Conservation (phyloP, 805 yeast genomes). For the Pichia nakasei region DNA sequence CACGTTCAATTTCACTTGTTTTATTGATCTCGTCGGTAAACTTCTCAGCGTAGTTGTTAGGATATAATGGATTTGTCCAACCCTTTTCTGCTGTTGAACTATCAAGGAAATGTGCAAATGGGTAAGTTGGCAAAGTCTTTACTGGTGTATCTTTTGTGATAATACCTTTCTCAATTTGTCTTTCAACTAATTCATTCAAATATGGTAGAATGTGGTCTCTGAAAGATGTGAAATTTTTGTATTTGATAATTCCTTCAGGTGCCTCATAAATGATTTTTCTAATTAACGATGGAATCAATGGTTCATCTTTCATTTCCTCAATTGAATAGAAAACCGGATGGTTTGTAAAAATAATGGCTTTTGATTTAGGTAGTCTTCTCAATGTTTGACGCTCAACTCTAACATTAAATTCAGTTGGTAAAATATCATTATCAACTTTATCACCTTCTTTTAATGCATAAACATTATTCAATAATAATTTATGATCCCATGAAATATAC, state of each 20-base stretch:
- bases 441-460: constrained; percentile 41
- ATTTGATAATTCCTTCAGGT: constrained; percentile 55
- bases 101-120: constrained; percentile 49
- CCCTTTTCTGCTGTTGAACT: constrained; percentile 30
- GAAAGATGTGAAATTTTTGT: constrained; percentile 50
- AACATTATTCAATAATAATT: constrained; percentile 46
- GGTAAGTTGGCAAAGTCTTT: constrained; percentile 51
- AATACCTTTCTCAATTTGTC: constrained; percentile 50
- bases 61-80: constrained; percentile 31
- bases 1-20: constrained; percentile 17
- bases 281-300: constrained; percentile 58
- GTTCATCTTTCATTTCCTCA: constrained; percentile 77
- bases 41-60: constrained; percentile 18
- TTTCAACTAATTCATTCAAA: constrained; percentile 45
- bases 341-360: constrained; percentile 64
- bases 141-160: constrained; percentile 48
- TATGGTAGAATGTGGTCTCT: constrained; percentile 54
- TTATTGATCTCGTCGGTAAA: constrained; percentile 19
- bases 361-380: constrained; percentile 53
- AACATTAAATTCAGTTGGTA: constrained; percentile 49
- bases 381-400: constrained; percentile 69
- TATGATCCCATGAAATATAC: constrained; percentile 70
- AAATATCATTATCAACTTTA: constrained; percentile 34
- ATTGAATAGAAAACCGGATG: constrained; percentile 73
- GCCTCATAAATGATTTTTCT: constrained; percentile 57